These are phyloP conservation scores for Polytrichum commune DNA, from an alignment of 225 moss, liverwort and hornwort species.

Conservation along the genomic window DNA sequence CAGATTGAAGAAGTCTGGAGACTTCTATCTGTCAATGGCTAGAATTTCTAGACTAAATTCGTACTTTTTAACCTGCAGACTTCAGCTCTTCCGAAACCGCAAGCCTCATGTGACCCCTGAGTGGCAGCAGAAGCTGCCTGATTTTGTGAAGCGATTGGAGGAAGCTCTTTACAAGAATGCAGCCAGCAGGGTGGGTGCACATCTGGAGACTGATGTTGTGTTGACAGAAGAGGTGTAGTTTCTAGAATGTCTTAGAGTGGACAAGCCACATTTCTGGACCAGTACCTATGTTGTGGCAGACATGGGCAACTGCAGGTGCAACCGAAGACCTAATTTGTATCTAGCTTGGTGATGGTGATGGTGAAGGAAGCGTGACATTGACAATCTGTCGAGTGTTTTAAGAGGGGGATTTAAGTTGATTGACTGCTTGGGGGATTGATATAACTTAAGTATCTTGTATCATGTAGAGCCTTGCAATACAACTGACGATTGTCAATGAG, in stretches of 20 bases:
- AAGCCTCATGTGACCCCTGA: conserved; percentile 36
- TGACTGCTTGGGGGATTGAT: too few relatives aligned
- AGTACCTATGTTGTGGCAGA: too few relatives aligned
- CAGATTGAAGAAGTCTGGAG: background rate
- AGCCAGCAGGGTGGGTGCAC: conserved; percentile 42
- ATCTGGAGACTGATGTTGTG: too few relatives aligned
- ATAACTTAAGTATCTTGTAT: too few relatives aligned
- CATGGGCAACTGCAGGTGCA: too few relatives aligned
- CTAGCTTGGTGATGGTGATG: too few relatives aligned
- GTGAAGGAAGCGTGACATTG: too few relatives aligned
- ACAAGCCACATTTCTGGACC: too few relatives aligned
- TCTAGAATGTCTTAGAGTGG: too few relatives aligned
- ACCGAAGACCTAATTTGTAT: too few relatives aligned
- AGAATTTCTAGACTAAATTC: conserved; percentile 15
- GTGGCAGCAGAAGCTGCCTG: conserved; percentile 67
- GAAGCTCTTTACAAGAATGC: conserved; percentile 55
- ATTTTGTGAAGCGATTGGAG: conserved; percentile 66
- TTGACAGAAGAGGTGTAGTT: too few relatives aligned
- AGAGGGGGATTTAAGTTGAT: conserved; percentile 51
- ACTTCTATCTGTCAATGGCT: background rate
- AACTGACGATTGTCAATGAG: conserved; percentile 13
- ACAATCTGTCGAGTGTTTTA: conserved; percentile 8
- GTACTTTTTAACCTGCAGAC: conserved; percentile 24
- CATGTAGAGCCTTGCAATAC: too few relatives aligned
- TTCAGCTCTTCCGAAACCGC: conserved; percentile 51